Base-by-base conservation (phyloP, 768 basidiomycete genomes). In the Rhizopogon vinicolor region DNA sequence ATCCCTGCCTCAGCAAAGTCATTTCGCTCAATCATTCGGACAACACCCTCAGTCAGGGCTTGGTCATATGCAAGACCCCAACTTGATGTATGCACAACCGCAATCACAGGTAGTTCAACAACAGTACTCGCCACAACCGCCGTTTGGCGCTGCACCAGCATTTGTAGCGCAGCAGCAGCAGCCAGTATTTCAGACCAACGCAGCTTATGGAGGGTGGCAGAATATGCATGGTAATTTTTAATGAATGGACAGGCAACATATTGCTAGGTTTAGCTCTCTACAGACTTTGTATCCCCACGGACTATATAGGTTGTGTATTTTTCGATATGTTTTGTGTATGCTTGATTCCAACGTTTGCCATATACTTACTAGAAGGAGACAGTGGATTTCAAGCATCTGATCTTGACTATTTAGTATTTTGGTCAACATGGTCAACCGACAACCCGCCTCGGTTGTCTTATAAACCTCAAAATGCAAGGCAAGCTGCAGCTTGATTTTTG, bases 91-190 rank as follows among this genome's bases (percentile, higher is more conserved):
- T 10, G 19, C 35, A 16, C 48, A 49, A 22, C 14, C 8, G 9
- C 48, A 49, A 49, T 16, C 48, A 49, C 48, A 49, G 22, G 35
- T 22, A 16, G 13, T 10, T 25, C 48, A 49, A 54, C 58, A 53
- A 16, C 65, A 58, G 25, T 63, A 58, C 56, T 66, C 68, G 6
- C 68, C 74, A 12, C 74, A 74, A 41, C 56, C 60, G 12, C 66
- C 48, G 10, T 62, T 63, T 50, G 59, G 54, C 41, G 48, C 58
- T 25, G 53, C 58, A 16, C 39, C 62, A 25, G 29, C 58, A 58
- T 28, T 28, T 53, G 35, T 57, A 51, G 55, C 65, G 37, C 67
- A 64, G 43, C 68, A 63, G 54, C 67, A 62, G 18, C 63, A 60
- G n/a, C 70, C 67, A 29, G 42, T 25, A 41, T 56, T 56, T 31